Conservation (phyloP, 768 basidiomycete species). For the Termitomyces sp. region DNA sequence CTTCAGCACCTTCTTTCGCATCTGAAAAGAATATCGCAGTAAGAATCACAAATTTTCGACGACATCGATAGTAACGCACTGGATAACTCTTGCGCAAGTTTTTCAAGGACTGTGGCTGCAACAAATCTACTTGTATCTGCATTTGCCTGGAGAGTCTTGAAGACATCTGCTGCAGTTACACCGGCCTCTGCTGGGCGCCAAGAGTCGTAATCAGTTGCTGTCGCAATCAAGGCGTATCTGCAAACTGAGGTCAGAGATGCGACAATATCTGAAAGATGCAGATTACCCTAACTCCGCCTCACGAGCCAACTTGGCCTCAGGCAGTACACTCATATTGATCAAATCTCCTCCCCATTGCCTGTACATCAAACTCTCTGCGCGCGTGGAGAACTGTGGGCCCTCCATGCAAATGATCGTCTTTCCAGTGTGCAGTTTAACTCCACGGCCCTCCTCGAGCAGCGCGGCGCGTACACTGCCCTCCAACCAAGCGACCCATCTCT, state of each 20-base stretch:
- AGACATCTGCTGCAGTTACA: constrained; percentile 88
- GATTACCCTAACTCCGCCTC: constrained; percentile 90
- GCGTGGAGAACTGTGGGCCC: constrained; percentile 96
- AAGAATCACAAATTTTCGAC: neutral
- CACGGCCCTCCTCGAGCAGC: constrained; percentile 50
- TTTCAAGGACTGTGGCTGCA: constrained; percentile 62
- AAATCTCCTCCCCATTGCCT: constrained; percentile 87
- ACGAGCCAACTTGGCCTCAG: constrained; percentile 94
- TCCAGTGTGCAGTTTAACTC: constrained; percentile 67
- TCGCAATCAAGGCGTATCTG: constrained; percentile 90
- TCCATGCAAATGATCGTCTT: constrained; percentile 96
- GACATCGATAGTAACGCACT: neutral
- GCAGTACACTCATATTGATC: constrained; percentile 96
- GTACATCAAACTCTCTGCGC: constrained; percentile 95
- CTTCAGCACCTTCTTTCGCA: constrained; percentile 15
- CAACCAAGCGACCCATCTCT: constrained; percentile 58
- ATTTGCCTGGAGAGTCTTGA: constrained; percentile 83
- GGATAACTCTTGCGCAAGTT: constrained; percentile 28
- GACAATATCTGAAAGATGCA: neutral
- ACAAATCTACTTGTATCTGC: constrained; percentile 82
- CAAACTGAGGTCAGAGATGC: neutral
- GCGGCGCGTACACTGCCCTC: constrained; percentile 58
- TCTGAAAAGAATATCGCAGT: neutral
- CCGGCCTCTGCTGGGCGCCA: constrained; percentile 79
- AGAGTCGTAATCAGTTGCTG: constrained; percentile 92